These are phyloP conservation scores for Nepenthes mirabilis DNA, from an alignment of 148 eudicot genomes.

Conservation along the genomic window DNA sequence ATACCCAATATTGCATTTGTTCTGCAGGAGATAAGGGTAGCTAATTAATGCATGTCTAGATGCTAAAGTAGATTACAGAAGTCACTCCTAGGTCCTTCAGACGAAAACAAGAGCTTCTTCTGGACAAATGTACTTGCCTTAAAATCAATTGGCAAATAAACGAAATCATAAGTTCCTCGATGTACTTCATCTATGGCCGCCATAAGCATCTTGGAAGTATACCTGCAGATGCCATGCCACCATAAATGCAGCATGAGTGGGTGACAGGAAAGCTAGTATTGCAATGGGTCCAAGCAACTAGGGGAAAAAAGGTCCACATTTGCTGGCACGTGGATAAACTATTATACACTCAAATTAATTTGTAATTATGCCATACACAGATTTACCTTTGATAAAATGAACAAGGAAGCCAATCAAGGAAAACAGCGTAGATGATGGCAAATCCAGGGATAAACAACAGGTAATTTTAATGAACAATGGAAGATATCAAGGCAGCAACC, in stretches of 20 bases:
- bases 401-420: too few relatives aligned
- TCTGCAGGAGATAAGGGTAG: constrained; percentile 36
- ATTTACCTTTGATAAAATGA: too few relatives aligned
- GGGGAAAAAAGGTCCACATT: not conserved
- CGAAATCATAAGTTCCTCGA: constrained; percentile 79
- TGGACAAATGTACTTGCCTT: constrained; percentile 46
- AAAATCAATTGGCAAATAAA: constrained; percentile 83
- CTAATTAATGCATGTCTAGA: constrained; percentile 1
- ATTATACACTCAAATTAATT: too few relatives aligned
- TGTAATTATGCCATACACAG: too few relatives aligned
- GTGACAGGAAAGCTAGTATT: not conserved
- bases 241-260: not conserved
- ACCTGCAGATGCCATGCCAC: constrained; percentile 30
- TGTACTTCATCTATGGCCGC: constrained; percentile 83
- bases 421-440: too few relatives aligned
- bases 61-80: not conserved
- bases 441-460: too few relatives aligned
- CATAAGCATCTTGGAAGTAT: constrained; percentile 92
- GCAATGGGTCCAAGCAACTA: not conserved
- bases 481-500: too few relatives aligned
- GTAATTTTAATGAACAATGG: too few relatives aligned
- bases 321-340: too few relatives aligned
- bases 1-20: constrained; percentile 87
- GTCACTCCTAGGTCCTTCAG: not conserved
- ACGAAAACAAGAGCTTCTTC: not conserved